Conservation (phyloP, 1,284 basidiomycete genomes). For the Austroboletus rostrupii region DNA sequence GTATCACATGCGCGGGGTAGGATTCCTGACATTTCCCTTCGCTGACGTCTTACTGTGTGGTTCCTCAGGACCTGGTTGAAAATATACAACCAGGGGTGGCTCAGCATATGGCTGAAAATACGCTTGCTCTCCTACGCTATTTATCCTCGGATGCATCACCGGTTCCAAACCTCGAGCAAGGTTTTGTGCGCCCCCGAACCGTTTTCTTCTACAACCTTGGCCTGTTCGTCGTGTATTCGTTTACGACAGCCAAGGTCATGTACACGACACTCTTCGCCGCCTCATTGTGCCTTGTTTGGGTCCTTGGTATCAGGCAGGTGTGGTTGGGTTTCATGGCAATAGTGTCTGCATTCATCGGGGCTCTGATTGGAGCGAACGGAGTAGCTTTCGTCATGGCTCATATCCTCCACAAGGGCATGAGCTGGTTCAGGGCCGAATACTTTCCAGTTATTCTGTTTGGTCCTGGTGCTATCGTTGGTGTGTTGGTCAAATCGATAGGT, state of each 20-base stretch:
- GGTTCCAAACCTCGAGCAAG: conserved; percentile 55
- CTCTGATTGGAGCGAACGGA: conserved; percentile 63
- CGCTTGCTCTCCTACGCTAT: conserved; percentile 77
- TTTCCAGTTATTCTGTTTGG: conserved; percentile 75
- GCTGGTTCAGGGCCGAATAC: conserved; percentile 79
- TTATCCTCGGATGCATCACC: conserved; percentile 71
- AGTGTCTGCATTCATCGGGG: conserved; percentile 49
- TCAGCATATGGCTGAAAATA: conserved; percentile 91
- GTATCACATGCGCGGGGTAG: conserved; percentile 83
- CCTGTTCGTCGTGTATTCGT: conserved; percentile 71
- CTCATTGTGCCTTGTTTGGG: conserved; percentile 44
- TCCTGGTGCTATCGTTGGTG: conserved; percentile 69
- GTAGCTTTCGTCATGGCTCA: conserved; percentile 70
- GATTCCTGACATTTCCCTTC: conserved; percentile 4
- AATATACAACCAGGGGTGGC: conserved; percentile 80
- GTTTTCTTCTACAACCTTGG: conserved; percentile 80
- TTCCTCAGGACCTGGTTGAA: conserved; percentile 66
- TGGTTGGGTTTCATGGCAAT: conserved; percentile 41
- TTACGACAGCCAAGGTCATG: conserved; percentile 64
- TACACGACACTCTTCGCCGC: conserved; percentile 54
- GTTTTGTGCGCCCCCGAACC: conserved; percentile 56
- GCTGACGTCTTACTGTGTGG: conserved; percentile 7
- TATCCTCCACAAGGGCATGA: conserved; percentile 64
- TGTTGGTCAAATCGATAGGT: conserved; percentile 19
- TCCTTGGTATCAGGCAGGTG: conserved; percentile 26